phyloP scores from a whole-genome alignment of 2,329 filamentous ascomycete species.

The Chrysosphaeria jannelii region DNA sequence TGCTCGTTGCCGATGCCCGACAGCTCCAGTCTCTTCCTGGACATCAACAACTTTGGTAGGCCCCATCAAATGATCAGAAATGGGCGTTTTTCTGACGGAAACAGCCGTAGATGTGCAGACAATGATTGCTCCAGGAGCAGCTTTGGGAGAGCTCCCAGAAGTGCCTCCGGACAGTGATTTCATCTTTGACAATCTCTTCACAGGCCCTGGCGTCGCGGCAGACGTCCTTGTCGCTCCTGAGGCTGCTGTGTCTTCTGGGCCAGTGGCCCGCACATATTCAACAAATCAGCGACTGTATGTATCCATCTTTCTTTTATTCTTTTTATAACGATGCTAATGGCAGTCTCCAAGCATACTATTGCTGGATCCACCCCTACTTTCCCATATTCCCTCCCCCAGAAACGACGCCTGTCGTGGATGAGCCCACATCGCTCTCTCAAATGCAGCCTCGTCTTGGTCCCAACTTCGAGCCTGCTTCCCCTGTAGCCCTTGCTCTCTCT shows the following conservation, averaged over 20 bases:
- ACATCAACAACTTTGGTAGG: too few species aligned
- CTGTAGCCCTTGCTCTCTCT: slow-evolving; percentile 15
- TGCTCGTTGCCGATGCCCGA: slow-evolving; percentile 3
- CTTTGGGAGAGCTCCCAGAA: slow-evolving; percentile 15
- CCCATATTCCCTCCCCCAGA: slow-evolving; percentile 17
- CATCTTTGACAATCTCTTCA: slow-evolving; percentile 15
- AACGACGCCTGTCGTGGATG: slow-evolving; percentile 7
- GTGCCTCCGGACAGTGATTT: slow-evolving; percentile 16
- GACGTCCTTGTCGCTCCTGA: too few species aligned
- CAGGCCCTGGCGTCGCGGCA: too few species aligned
- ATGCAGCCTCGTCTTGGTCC: slow-evolving; percentile 9
- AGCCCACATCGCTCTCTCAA: slow-evolving; percentile 9
- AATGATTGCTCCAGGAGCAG: slow-evolving; percentile 17
- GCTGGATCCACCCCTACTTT: slow-evolving; percentile 19
- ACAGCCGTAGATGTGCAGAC: slow-evolving; percentile 10
- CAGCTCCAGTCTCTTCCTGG: slow-evolving; percentile 3
- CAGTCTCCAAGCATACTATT: slow-evolving; percentile 20
- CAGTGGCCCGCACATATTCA: too few species aligned
- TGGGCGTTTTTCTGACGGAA: too few species aligned
- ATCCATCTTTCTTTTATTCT: too few species aligned
- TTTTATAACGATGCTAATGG: too few species aligned
- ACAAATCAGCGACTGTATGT: too few species aligned
- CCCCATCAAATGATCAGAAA: too few species aligned
- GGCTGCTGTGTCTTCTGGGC: too few species aligned
- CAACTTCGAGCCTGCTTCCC: slow-evolving; percentile 12